These are phyloP conservation scores for Spathaspora sp. DNA, from an alignment of 1,139 yeast species.

Conservation along the genomic window DNA sequence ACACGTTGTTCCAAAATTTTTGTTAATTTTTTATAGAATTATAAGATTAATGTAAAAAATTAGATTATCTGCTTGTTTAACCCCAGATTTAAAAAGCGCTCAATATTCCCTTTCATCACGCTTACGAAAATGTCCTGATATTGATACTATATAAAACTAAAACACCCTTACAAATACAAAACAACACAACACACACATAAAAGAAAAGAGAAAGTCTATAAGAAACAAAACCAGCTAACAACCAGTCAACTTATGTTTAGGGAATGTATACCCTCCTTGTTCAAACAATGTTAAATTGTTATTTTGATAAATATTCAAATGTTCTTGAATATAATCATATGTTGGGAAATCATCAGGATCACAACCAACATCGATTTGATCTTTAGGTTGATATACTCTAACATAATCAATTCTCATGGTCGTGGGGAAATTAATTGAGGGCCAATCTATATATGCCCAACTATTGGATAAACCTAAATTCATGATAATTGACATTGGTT, in stretches of 20 bases:
- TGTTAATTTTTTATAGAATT: too few relatives aligned
- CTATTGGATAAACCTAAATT: conserved; percentile 78
- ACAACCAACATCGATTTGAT: conserved; percentile 55
- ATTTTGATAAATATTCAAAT: conserved; percentile 61
- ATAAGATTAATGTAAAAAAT: too few relatives aligned
- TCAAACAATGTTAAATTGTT: conserved; percentile 65
- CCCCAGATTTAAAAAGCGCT: too few relatives aligned
- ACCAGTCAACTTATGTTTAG: conserved; percentile 38
- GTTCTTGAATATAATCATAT: conserved; percentile 64
- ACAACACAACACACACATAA: background rate
- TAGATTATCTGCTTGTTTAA: too few relatives aligned
- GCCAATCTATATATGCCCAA: conserved; percentile 86
- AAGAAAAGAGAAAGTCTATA: background rate
- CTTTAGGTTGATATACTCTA: conserved; percentile 75
- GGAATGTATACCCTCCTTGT: conserved; percentile 64
- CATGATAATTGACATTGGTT: conserved; percentile 80
- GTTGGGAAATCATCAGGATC: conserved; percentile 79
- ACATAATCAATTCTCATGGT: conserved; percentile 71
- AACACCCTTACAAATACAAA: background rate
- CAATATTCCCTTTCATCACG: too few relatives aligned
- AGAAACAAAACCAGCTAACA: conserved; percentile 9
- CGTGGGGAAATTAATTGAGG: conserved; percentile 64
- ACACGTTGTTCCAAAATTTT: too few relatives aligned
- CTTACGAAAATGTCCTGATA: background rate
- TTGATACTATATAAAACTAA: background rate